These are phyloP conservation scores for Ophiostoma triangulosporum DNA, from an alignment of 2,329 filamentous ascomycete genomes.

Conservation along the genomic window DNA sequence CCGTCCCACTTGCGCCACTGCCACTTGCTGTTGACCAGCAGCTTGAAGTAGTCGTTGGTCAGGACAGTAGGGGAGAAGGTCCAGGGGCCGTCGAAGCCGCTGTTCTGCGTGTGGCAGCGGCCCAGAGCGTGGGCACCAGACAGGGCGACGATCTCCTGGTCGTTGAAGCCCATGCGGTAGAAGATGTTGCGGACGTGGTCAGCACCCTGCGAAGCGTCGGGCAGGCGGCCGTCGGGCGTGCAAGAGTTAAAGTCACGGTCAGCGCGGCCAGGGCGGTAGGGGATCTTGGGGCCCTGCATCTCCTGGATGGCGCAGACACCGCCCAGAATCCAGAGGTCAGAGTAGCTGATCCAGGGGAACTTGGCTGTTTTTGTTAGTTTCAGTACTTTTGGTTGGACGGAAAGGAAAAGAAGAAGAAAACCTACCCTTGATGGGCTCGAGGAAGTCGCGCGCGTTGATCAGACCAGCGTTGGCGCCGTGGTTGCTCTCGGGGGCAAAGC, in stretches of 20 bases:
- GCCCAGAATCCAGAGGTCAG: constrained; percentile 88
- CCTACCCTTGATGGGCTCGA: constrained; percentile 79
- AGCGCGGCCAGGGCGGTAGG: constrained; percentile 73
- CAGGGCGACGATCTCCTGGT: constrained; percentile 90
- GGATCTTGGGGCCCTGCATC: constrained; percentile 78
- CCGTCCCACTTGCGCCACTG: constrained; percentile 82
- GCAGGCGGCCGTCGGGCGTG: constrained; percentile 80
- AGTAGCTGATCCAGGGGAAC: constrained; percentile 94
- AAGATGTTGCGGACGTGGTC: constrained; percentile 87
- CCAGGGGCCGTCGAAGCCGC: constrained; percentile 81
- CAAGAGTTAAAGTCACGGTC: constrained; percentile 73
- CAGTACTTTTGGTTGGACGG: too few species aligned
- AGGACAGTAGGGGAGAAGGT: constrained; percentile 82
- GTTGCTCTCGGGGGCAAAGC: constrained; percentile 75
- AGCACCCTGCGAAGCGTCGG: constrained; percentile 57
- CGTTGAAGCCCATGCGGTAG: constrained; percentile 93
- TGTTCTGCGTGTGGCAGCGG: constrained; percentile 76
- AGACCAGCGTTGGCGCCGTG: constrained; percentile 93
- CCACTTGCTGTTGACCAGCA: constrained; percentile 89
- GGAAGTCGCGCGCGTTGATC: constrained; percentile 74
- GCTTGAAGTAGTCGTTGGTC: constrained; percentile 88
- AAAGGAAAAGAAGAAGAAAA: constrained; percentile 27
- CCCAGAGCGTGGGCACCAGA: constrained; percentile 76
- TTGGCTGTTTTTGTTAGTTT: constrained; percentile 35
- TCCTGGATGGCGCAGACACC: constrained; percentile 85